These are phyloP conservation scores for Agaricales sp. DNA, from an alignment of 1,284 basidiomycete species.

Conservation along the genomic window DNA sequence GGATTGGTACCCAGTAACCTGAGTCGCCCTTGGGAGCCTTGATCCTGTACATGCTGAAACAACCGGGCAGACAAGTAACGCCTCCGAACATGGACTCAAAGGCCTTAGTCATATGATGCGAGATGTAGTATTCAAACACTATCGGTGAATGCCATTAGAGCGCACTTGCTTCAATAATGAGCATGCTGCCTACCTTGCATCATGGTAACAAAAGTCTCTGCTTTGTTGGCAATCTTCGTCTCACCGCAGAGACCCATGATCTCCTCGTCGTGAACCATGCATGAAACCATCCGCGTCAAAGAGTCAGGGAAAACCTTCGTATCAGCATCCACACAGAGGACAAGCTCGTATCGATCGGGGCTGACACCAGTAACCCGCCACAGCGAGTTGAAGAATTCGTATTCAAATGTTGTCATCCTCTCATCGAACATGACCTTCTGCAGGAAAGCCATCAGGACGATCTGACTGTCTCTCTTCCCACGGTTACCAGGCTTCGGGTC, in stretches of 20 bases:
- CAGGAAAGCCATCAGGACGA: slow-evolving; percentile 95
- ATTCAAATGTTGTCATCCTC: slow-evolving; percentile 98
- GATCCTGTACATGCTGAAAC: slow-evolving; percentile 99
- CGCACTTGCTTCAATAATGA: slow-evolving; percentile 5
- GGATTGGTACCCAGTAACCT: slow-evolving; percentile 96
- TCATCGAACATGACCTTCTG: slow-evolving; percentile 99
- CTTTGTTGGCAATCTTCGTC: slow-evolving; percentile 99
- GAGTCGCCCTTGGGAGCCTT: slow-evolving; percentile 90
- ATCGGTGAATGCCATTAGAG: slow-evolving; percentile 10
- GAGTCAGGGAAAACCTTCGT: slow-evolving; percentile 97
- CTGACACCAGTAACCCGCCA: slow-evolving; percentile 94
- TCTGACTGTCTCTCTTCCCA: slow-evolving; percentile 97
- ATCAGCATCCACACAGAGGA: slow-evolving; percentile 97
- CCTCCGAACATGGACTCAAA: slow-evolving; percentile 99
- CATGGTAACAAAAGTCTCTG: slow-evolving; percentile 96
- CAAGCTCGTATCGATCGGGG: slow-evolving; percentile 93
- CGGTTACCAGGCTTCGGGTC: slow-evolving; percentile 96
- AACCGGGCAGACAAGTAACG: slow-evolving; percentile 98
- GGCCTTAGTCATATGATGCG: slow-evolving; percentile 96
- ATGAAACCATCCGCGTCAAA: slow-evolving; percentile 84
- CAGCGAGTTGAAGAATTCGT: slow-evolving; percentile 97
- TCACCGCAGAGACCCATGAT: slow-evolving; percentile 99
- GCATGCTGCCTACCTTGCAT: slow-evolving; percentile 72
- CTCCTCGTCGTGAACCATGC: slow-evolving; percentile 92
- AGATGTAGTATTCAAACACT: slow-evolving; percentile 99